Conservation (phyloP, 2,329 filamentous ascomycete genomes). For the Aureobasidium sp. region DNA sequence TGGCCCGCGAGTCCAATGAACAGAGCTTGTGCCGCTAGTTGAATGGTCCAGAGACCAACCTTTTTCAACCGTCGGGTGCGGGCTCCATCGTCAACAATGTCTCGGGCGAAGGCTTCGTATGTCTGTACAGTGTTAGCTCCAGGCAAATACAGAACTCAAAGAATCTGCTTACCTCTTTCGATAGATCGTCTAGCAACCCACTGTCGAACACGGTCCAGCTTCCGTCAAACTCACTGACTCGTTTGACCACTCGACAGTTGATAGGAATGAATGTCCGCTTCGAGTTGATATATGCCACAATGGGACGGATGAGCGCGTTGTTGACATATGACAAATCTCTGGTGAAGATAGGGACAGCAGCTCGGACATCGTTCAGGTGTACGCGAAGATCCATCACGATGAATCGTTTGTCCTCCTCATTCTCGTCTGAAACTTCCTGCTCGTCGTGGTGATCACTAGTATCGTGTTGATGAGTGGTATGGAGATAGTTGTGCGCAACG, state of each 20-base stretch:
- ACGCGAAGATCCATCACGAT: constrained; percentile 92
- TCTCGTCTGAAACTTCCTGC: constrained; percentile 14
- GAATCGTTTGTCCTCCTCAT: constrained; percentile 60
- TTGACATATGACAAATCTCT: constrained; percentile 91
- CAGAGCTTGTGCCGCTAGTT: constrained; percentile 83
- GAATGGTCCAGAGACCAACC: constrained; percentile 92
- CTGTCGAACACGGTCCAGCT: constrained; percentile 93
- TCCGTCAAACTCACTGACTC: constrained; percentile 80
- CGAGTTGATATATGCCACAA: constrained; percentile 96
- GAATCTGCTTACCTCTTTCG: constrained; percentile 55
- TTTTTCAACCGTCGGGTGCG: constrained; percentile 84
- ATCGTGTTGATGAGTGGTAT: constrained; percentile 20
- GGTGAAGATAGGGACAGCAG: constrained; percentile 86
- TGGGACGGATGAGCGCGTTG: constrained; percentile 87
- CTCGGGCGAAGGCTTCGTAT: constrained; percentile 85
- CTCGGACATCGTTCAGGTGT: constrained; percentile 89
- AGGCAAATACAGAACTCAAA: background rate
- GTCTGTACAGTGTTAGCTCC: constrained; percentile 41
- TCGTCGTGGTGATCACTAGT: constrained; percentile 21
- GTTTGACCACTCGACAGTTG: constrained; percentile 88
- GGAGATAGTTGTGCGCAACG: constrained; percentile 63
- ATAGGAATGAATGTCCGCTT: constrained; percentile 93
- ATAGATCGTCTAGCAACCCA: constrained; percentile 86
- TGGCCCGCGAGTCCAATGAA: constrained; percentile 93
- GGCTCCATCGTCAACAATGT: constrained; percentile 84